Base-by-base conservation (phyloP, 2,329 filamentous ascomycete genomes). In the Exophiala sideris region DNA sequence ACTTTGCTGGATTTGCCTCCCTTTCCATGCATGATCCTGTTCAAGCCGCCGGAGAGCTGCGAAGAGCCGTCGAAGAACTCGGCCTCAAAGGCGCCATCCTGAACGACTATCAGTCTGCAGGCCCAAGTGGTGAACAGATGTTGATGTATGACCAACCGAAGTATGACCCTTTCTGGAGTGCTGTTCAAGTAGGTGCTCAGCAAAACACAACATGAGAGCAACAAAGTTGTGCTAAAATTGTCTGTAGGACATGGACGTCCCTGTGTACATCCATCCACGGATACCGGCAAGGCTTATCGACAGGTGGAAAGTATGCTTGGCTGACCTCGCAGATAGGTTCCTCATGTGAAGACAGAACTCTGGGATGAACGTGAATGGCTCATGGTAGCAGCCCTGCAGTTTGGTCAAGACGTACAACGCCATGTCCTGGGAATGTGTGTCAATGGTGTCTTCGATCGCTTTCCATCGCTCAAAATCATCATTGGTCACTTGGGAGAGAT, bases 1-100 rank as follows among this genome's bases (percentile, higher is more conserved):
- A 72, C 10, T 68, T 77, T 29, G 73, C 73, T 35, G 73, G 71
- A 9, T 75, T 77, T 59, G 74, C 73, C 65, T 70, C 58, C 41
- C 63, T 54, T 6, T 33, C 14, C 46, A 72, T 72, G 70, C 70
- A 72, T 58, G 63, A 71, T 41, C 69, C 70, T n/a, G 48, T 66
- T 55, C 63, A 70, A 65, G 70, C 70, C 20, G 68, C 68, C 1
- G 51, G 56, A 10, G 70, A 72, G 48, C 66, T 72, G 41, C 65
- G 67, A 14, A 69, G 70, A 52, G 80, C 77, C 46, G 78, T 86
- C 5, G 77, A 71, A 1, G 67, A 82, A 56, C 20, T 5, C 75
- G 81, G 81, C n/a, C 85, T 86, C 70, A 76, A 81, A 54, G 83
- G 83, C 2, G 81, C 76, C 3, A 68, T 86, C 3, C 73, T 86